These are phyloP conservation scores for Actinomucor elegans DNA, from an alignment of 371 early-diverging fungal species.

Conservation along the genomic window DNA sequence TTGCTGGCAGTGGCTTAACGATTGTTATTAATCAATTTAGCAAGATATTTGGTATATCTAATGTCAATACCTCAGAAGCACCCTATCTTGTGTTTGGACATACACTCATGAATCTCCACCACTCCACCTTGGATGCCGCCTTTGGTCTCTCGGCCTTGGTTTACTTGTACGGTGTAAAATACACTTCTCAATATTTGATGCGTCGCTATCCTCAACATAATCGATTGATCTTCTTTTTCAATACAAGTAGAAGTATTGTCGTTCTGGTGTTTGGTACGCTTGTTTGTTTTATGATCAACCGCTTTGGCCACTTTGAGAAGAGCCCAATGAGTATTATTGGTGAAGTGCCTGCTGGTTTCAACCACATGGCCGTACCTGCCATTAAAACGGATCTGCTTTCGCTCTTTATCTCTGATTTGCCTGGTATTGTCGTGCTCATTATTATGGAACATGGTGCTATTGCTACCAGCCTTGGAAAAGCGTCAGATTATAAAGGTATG, in stretches of 20 bases:
- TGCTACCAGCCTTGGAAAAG: conserved; percentile 75
- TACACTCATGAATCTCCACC: conserved; percentile 44
- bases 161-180: conserved; percentile 44
- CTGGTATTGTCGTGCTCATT: conserved; percentile 70
- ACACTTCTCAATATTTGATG: conserved; percentile 37
- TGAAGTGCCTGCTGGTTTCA: conserved; percentile 71
- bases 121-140: conserved; percentile 55
- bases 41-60: conserved; percentile 70
- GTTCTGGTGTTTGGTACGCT: conserved; percentile 78
- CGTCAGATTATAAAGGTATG: conserved; percentile 50
- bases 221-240: conserved; percentile 49
- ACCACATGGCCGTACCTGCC: conserved; percentile 54
- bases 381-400: conserved; percentile 42
- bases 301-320: conserved; percentile 25
- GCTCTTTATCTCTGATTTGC: conserved; percentile 51
- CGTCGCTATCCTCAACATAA: conserved; percentile 34
- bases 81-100: conserved; percentile 62
- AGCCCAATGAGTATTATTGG: conserved; percentile 66
- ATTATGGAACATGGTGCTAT: conserved; percentile 90
- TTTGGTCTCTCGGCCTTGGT: conserved; percentile 59
- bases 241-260: conserved; percentile 65
- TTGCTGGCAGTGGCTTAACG: conserved; percentile 72
- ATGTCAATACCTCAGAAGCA: conserved; percentile 60
- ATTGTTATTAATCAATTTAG: conserved; percentile 81
- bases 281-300: conserved; percentile 67